Evolutionary conservation across 2,329 filamentous ascomycete species (phyloP), one percentile per base, ranked within the genome.

Genomic region (Podosphaera fusca): DNA sequence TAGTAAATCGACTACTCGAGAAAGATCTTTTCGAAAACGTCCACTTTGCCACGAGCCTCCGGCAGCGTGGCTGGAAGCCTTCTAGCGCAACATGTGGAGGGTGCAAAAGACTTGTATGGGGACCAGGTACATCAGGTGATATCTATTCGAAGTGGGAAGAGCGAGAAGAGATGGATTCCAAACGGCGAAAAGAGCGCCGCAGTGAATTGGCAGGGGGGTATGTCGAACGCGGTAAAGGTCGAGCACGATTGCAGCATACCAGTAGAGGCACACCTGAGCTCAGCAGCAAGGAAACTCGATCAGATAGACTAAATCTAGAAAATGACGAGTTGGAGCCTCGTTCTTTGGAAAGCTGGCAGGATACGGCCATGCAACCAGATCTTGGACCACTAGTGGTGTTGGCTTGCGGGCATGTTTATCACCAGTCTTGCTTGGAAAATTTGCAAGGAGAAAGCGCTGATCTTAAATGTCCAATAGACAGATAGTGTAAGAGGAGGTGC

Each of bases 21-120:
- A 83, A 87, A 62, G 92, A 92, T 64, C 75, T 95, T 4, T 98
- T 96, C 64, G 78, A 84, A 46, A 84, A 86, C 61, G 87, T 98
- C 40, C 75, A 81, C 49, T 78, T 85, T 62, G 82, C 87, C 4
- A 80, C 85, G 6, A 75, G 78, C 56, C 76, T 92, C 4, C 77
- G 92, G 2, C 84, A 89, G 68, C 80, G 82, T 33, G 94, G 92
- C 0, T 98, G 92, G 92, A 76, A 90, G 54, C 88, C 92, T 0
- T 76, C 84, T 36, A 84, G 87, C 0, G 89, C 90, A 56, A 83
- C 83, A 0, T 98, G 94, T 67, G 90, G 95, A 69, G 82, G 81
- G 0, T 98, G 94, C 63, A 82, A 82, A 53, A 78, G 78, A 53
- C 76, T 89, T 5, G 78, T 88, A 1, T 98, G 92, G 90, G 94